A percentile compares a stretch with the other conserved stretches of the same genome.
These are phyloP conservation scores for Apium graveolens DNA, from an alignment of 129 eudicot genomes.

Conservation along the genomic window DNA sequence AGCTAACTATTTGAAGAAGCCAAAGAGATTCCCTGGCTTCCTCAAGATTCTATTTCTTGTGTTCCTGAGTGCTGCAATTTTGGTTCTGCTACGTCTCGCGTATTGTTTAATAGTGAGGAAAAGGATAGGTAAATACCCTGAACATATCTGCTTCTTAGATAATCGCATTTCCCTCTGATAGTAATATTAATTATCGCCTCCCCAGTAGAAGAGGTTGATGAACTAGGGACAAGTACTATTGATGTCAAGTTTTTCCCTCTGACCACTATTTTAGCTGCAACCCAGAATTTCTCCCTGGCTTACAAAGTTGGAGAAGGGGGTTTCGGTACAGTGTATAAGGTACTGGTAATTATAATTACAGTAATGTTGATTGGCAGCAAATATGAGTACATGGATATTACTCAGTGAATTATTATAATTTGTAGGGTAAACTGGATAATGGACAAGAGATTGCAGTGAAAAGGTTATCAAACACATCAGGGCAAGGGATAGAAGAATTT, in stretches of 20 bases:
- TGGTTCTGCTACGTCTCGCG: constrained; percentile 11
- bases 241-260: not conserved
- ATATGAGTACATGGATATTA: not conserved
- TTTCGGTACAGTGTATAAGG: constrained; percentile 11
- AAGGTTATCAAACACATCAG: constrained; percentile 1
- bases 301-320: constrained; percentile 15
- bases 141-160: not conserved
- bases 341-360: not conserved
- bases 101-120: constrained; percentile 26
- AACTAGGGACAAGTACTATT: not conserved
- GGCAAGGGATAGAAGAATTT: constrained; percentile 6
- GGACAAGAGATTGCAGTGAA: constrained; percentile 18
- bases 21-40: constrained; percentile 11
- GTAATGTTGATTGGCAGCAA: too few relatives aligned
- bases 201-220: not conserved
- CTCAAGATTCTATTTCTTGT: constrained; percentile 14
- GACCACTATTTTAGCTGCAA: not conserved
- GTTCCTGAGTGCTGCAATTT: constrained; percentile 14
- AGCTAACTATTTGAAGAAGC: constrained; percentile 29
- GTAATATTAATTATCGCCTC: too few relatives aligned
- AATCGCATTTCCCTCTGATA: not conserved
- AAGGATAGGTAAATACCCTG: constrained; percentile 23
- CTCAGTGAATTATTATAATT: not conserved
- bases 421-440: constrained; percentile 15
- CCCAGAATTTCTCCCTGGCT: not conserved